Evolutionary conservation across 768 basidiomycete genomes (phyloP).

Genomic region (Suillus lakei): DNA sequence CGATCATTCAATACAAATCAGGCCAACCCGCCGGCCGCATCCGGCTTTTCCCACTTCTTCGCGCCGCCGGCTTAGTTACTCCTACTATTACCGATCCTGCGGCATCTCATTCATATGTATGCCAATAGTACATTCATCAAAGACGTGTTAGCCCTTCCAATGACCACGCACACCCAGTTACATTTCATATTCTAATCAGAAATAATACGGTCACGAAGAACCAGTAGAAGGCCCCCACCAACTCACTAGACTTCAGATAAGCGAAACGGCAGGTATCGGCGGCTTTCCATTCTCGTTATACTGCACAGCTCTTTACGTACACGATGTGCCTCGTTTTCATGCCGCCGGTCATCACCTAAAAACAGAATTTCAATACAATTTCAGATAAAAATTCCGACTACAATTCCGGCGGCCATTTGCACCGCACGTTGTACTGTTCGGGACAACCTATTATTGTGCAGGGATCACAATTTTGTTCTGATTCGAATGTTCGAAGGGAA

Average conservation of each 20-base stretch:
- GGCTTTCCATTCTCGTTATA: conserved; percentile 2
- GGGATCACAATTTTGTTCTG: conserved; percentile 6
- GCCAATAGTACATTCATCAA: background rate
- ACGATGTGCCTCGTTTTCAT: conserved; percentile 12
- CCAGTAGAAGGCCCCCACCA: background rate
- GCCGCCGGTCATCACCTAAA: conserved; percentile 24
- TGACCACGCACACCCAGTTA: background rate
- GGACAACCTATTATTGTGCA: background rate
- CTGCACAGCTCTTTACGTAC: conserved; percentile 14
- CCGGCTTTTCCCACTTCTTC: conserved; percentile 31
- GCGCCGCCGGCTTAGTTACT: conserved; percentile 40
- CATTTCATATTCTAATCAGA: background rate
- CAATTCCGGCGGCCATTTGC: conserved; percentile 11
- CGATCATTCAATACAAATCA: conserved; percentile 24
- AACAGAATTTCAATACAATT: background rate
- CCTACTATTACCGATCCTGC: conserved; percentile 28
- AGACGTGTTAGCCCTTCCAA: background rate
- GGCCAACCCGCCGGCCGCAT: conserved; percentile 26
- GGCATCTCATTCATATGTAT: background rate
- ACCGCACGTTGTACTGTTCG: background rate
- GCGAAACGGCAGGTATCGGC: conserved; percentile 6
- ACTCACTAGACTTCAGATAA: background rate
- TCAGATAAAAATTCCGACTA: conserved; percentile 3
- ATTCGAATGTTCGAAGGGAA: conserved; percentile 13
- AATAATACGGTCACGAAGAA: background rate